Base-by-base conservation (phyloP, 192 early-diverging fungal genomes). In the Chytriomyces hyalinus region DNA sequence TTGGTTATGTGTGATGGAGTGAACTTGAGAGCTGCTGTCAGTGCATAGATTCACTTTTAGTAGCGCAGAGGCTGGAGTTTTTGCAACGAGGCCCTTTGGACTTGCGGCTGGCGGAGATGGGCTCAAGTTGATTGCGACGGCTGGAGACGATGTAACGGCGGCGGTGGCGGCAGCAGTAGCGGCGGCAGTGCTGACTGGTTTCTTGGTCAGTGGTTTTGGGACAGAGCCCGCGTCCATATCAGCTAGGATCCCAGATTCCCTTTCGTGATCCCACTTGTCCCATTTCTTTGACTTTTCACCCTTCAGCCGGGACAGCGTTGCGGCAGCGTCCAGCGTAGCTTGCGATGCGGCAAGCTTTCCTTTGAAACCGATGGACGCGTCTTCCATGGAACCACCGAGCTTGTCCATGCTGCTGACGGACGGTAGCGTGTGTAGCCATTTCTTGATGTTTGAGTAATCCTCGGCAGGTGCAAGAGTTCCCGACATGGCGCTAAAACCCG, bases 381-480 rank as follows among this genome's bases (percentile, higher is more conserved):
- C 65, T 22, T 67, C 65, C 24, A 67, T 13, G 17, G 65, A 67
- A 17, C 65, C 65, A 5, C 65, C 65, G 22, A 67, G 44, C 22
- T 46, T 26, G 13, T 67, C 65, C 26, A 67, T 13, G 44, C 65
- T 67, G 43, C 65, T 46, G 43, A 67, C 48, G 17, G 65, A 67
- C 3, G 65, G 65, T 8, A 67, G 26, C 13, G 43, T 47, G 8
- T 22, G 8, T 46, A 67, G 45, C 65, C 65, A 67, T 46, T 67
- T 67, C 11, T 67, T n/a, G 45, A 67, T 67, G 26, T 36, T 36
- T 36, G 36, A 36, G 36, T 36, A 36, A 3, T 36, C 36, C 36
- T 36, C 36, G 36, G 36, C 36, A 36, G 36, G 36, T 36, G 36
- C 36, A 36, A 36, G 36, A 36, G 36, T 36, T 36, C 36, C 36